Evolutionary conservation across 208 protist genomes (phyloP), one percentile per base, ranked within the genome.

Genomic region (Endotrypanum monterogeii): DNA sequence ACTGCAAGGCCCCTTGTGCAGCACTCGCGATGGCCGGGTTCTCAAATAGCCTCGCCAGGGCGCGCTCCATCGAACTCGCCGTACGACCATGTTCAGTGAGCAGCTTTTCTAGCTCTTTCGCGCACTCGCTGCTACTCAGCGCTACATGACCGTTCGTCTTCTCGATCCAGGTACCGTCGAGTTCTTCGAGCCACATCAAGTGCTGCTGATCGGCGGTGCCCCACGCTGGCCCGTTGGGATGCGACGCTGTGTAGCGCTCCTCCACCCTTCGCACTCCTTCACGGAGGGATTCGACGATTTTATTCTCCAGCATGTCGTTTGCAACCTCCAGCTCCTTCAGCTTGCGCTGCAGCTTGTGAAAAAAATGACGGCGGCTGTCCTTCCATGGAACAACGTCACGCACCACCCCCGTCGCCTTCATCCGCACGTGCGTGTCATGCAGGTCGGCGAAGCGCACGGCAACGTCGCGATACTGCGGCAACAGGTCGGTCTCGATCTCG

Each of bases 401-500:
- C 69, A 99, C 97, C 11, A 89, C 86, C 62, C 94, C 91, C 76
- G 97, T 99, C 23, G 95, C 93, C 68, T 96, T 92, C 98, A 99
- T 99, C 68, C 98, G 89, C 12, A 98, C 96, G 60, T 97, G 81
- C 0, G 93, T 98, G 85, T 99, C 98, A 78, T 99, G 98, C 32
- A 99, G 87, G 69, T 99, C 98, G 46, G 98, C 97, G 79, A 99
- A 99, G 60, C 93, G 85, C 70, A 98, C 87, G 2, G 98, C 98
- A 8, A 99, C 89, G 74, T 98, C 95, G 62, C 89, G 83, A 87
- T 99, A 99, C 57, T 93, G 83, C 58, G 96, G 88, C 16, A 98
- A 75, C 39, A 92, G 73, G n/a, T 57, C 56, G n/a, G 51, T 78
- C 76, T 94, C 84, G 52, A 79, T 76, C n/a, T 86, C 73, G 8